Conservation (phyloP, 2,329 filamentous ascomycete species). For the Fusarium graminum region DNA sequence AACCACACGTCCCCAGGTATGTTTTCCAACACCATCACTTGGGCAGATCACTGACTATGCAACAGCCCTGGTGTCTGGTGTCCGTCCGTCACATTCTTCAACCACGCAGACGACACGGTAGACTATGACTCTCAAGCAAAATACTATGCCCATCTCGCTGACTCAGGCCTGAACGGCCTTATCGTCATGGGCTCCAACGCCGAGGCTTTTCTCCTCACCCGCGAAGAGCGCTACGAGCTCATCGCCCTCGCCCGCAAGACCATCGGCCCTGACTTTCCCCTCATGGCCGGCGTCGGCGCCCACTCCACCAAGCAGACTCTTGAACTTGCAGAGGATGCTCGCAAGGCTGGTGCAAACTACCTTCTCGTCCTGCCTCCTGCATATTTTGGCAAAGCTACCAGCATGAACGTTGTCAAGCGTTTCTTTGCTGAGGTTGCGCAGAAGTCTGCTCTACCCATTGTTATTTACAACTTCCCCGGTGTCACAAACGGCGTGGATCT, state of each 20-base stretch:
- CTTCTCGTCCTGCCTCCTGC: slow-evolving; percentile 71
- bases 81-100: slow-evolving; percentile 68
- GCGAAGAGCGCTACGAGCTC: slow-evolving; percentile 69
- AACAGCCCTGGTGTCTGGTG: slow-evolving; percentile 57
- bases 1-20: slow-evolving; percentile 48
- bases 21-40: neutral
- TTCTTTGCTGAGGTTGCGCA: slow-evolving; percentile 71
- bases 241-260: slow-evolving; percentile 75
- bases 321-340: slow-evolving; percentile 70
- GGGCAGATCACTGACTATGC: neutral
- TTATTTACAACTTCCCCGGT: slow-evolving; percentile 77
- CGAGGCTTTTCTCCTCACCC: slow-evolving; percentile 68
- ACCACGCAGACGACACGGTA: slow-evolving; percentile 62
- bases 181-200: slow-evolving; percentile 69
- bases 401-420: slow-evolving; percentile 66
- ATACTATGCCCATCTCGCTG: slow-evolving; percentile 66
- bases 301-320: slow-evolving; percentile 75
- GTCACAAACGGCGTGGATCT: slow-evolving; percentile 77
- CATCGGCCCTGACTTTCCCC: slow-evolving; percentile 87
- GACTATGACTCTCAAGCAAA: slow-evolving; percentile 62
- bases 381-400: slow-evolving; percentile 75
- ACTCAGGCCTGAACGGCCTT: slow-evolving; percentile 63
- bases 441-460: slow-evolving; percentile 66
- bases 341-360: slow-evolving; percentile 71
- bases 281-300: slow-evolving; percentile 78